These are phyloP conservation scores for Colletotrichum tabaci DNA, from an alignment of 2,329 filamentous ascomycete genomes.

Conservation along the genomic window DNA sequence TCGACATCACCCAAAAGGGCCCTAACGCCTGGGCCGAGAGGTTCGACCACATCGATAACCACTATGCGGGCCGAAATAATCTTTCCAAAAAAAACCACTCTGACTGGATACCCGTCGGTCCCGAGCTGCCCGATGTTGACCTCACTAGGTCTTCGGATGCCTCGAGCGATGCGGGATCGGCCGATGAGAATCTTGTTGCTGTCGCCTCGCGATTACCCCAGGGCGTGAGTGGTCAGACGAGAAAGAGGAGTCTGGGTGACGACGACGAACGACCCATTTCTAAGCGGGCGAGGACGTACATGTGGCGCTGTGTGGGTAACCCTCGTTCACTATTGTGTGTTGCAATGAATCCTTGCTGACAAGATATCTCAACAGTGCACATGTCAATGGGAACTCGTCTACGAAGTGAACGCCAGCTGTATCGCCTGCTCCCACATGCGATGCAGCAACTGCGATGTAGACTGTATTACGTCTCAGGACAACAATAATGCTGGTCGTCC, in stretches of 20 bases:
- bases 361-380: conserved; percentile 20
- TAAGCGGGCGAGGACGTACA: conserved; percentile 41
- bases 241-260: conserved; percentile 25
- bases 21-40: conserved; percentile 70
- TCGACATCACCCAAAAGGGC: conserved; percentile 66
- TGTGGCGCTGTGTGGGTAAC: conserved; percentile 52
- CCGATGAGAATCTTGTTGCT: conserved; percentile 9
- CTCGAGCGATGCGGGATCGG: conserved; percentile 23
- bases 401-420: conserved; percentile 17
- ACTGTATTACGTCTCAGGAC: neutral
- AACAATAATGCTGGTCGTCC: neutral
- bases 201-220: neutral
- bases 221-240: conserved; percentile 3
- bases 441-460: conserved; percentile 19
- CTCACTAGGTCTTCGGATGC: conserved; percentile 16
- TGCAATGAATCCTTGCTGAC: conserved; percentile 7
- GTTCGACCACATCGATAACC: conserved; percentile 82
- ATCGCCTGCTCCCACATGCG: conserved; percentile 28
- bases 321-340: too few species aligned
- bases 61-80: conserved; percentile 70
- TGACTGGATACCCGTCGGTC: conserved; percentile 67
- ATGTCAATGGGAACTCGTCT: conserved; percentile 9
- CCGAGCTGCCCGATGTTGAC: conserved; percentile 40
- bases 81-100: conserved; percentile 60
- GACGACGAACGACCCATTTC: conserved; percentile 41